Conservation (phyloP, 2,329 filamentous ascomycete species). For the Trichoderma lentiforme region DNA sequence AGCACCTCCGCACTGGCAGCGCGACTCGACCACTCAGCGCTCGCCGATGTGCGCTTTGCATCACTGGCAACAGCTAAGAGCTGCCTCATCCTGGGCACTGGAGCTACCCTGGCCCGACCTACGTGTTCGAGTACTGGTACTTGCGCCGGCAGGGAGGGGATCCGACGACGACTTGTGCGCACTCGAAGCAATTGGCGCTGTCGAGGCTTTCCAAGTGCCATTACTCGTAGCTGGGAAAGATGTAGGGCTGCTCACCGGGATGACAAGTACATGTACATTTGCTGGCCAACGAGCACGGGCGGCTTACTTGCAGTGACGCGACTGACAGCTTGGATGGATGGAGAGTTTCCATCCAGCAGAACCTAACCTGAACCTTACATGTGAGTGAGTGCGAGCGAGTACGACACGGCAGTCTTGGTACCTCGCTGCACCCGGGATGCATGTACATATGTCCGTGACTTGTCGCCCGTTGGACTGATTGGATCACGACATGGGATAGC, state of each 20-base stretch:
- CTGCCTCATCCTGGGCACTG: background rate
- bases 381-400: background rate
- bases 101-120: slow-evolving; percentile 7
- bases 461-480: background rate
- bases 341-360: background rate
- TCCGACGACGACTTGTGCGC: background rate
- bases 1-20: slow-evolving; percentile 1
- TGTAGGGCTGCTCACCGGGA: background rate
- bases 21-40: slow-evolving; percentile 1
- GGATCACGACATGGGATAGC: background rate
- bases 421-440: background rate
- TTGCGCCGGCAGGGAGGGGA: background rate
- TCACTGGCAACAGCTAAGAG: background rate
- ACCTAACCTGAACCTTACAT: background rate
- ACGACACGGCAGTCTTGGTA: background rate
- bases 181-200: background rate
- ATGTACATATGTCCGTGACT: background rate
- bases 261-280: background rate
- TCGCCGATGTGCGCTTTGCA: slow-evolving; percentile 5
- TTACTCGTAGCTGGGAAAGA: background rate
- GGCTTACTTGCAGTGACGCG: background rate
- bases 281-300: background rate
- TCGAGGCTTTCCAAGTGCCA: background rate
- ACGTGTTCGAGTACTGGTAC: background rate
- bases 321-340: background rate